These are phyloP conservation scores for Fusarium sp. DNA, from an alignment of 2,329 filamentous ascomycete genomes.

Conservation along the genomic window DNA sequence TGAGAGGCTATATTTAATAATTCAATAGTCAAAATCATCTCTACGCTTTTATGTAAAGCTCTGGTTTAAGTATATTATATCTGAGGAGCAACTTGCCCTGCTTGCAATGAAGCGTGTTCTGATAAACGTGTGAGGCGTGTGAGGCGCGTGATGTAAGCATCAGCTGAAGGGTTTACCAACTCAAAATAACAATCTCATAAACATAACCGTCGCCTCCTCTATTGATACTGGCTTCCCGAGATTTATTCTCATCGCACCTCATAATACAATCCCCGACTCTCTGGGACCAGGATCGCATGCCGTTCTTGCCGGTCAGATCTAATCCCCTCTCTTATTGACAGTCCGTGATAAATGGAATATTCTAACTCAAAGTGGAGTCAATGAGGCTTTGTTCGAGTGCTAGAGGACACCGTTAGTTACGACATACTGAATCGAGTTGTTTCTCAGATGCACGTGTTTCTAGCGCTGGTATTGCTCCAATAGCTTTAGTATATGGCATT, in stretches of 20 bases:
- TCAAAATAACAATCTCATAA: too few species aligned
- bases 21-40: background rate
- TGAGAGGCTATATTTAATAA: background rate
- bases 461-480: background rate
- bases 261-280: background rate
- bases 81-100: background rate
- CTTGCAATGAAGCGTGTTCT: background rate
- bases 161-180: too few species aligned
- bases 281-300: background rate
- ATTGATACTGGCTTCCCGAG: background rate
- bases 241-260: background rate
- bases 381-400: too few species aligned
- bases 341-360: background rate
- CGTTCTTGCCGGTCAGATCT: background rate
- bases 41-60: accelerated
- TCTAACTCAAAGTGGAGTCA: accelerated
- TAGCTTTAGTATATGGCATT: background rate
- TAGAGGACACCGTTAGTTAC: accelerated
- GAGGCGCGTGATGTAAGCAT: too few species aligned
- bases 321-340: accelerated
- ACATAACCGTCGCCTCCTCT: accelerated
- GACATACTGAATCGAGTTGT: background rate
- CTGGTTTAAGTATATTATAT: too few species aligned
- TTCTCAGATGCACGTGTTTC: background rate
- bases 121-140: too few species aligned